Percentiles rank a stretch among this genome's conserved stretches.
These are phyloP conservation scores for Rhizopogon roseolus DNA, from an alignment of 768 basidiomycete species.

Conservation along the genomic window DNA sequence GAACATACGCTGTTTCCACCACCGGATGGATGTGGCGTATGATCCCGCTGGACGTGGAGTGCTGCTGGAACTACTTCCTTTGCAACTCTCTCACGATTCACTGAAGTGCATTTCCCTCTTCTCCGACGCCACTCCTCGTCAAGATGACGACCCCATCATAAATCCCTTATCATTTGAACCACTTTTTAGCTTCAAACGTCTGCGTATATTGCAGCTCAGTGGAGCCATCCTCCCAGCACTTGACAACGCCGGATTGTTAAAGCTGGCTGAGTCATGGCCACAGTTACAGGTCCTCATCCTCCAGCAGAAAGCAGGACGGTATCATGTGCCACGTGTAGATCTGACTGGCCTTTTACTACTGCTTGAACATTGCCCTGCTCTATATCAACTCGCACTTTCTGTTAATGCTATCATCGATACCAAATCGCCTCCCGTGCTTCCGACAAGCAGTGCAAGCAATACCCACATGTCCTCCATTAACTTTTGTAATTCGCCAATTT, in stretches of 20 bases:
- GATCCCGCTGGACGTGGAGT: not conserved
- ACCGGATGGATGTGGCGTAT: constrained; percentile 1
- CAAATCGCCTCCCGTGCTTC: constrained; percentile 9
- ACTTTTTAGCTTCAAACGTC: constrained; percentile 17
- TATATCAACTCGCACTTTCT: not conserved
- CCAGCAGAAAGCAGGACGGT: not conserved
- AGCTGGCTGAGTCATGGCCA: constrained; percentile 24
- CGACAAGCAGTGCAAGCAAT: not conserved
- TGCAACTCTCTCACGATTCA: not conserved
- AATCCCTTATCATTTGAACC: constrained; percentile 19
- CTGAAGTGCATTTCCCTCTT: not conserved
- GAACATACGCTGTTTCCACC: constrained; percentile 3
- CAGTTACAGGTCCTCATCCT: constrained; percentile 22
- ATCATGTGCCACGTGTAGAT: not conserved
- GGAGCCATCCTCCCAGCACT: constrained; percentile 5
- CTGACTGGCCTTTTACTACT: not conserved
- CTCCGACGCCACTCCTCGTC: not conserved
- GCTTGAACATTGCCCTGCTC: not conserved
- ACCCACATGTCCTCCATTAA: constrained; percentile 21
- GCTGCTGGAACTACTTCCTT: not conserved
- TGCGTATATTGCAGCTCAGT: constrained; percentile 20
- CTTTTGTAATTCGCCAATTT: constrained; percentile 26
- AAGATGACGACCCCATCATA: constrained; percentile 19
- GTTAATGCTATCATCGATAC: constrained; percentile 25
- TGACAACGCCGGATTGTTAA: constrained; percentile 17